Conservation (phyloP, 1,139 yeast species). For the Saccharomycopsis crataegensis region DNA sequence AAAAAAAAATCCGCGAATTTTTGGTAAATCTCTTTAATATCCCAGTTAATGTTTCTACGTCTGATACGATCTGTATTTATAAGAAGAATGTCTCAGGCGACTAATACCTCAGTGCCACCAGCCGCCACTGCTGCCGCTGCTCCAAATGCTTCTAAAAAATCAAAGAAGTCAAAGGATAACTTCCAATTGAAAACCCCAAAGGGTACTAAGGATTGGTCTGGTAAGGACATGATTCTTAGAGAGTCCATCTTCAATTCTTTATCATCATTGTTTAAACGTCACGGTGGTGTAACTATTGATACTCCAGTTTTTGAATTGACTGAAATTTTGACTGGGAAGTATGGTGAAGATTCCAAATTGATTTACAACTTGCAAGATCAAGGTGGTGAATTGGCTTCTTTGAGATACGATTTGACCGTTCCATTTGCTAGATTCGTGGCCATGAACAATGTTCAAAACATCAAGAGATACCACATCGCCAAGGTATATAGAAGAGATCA, state of each 20-base stretch:
- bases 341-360: slow-evolving; percentile 95
- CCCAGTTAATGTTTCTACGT: background rate
- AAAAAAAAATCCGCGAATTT: too few relatives aligned
- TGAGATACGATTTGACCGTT: slow-evolving; percentile 93
- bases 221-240: slow-evolving; percentile 91
- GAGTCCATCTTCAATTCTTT: slow-evolving; percentile 75
- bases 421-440: slow-evolving; percentile 98
- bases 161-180: slow-evolving; percentile 30
- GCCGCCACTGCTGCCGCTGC: slow-evolving; percentile 19
- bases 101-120: slow-evolving; percentile 13
- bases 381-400: slow-evolving; percentile 94
- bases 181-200: slow-evolving; percentile 88
- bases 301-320: slow-evolving; percentile 96
- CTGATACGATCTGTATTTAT: background rate
- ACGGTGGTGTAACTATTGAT: slow-evolving; percentile 96
- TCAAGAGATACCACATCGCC: slow-evolving; percentile 94
- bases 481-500: slow-evolving; percentile 98
- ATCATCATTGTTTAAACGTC: slow-evolving; percentile 74
- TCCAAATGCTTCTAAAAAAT: slow-evolving; percentile 10
- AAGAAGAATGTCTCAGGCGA: slow-evolving; percentile 17
- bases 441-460: slow-evolving; percentile 80
- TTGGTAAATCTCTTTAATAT: too few relatives aligned
- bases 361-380: slow-evolving; percentile 95
- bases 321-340: slow-evolving; percentile 92
- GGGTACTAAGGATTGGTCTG: slow-evolving; percentile 98